phyloP scores from a whole-genome alignment of 441 rosid genomes.

The Aquilaria agallochum region DNA sequence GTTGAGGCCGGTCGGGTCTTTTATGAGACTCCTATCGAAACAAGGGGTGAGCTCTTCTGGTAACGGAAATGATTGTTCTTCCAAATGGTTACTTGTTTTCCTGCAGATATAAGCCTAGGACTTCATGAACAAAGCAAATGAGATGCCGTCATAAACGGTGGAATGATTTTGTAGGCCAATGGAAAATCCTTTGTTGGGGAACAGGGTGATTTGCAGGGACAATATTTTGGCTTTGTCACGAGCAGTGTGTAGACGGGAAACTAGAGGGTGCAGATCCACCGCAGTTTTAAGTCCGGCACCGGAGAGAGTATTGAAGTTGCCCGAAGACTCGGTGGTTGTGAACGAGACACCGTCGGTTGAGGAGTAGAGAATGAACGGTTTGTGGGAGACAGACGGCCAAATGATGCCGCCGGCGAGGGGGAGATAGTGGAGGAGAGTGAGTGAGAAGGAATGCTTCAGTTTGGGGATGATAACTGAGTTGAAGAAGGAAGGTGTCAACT shows the following conservation, averaged over 20 bases:
- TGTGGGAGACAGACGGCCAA: background rate
- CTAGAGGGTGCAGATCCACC: slow-evolving; percentile 1
- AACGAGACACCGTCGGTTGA: slow-evolving; percentile 11
- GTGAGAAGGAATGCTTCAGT: slow-evolving; percentile 16
- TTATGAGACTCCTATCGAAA: slow-evolving; percentile 6
- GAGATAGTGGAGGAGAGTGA: slow-evolving; percentile 19
- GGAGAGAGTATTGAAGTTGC: slow-evolving; percentile 8
- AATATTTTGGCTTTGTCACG: background rate
- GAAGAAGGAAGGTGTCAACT: slow-evolving; percentile 2
- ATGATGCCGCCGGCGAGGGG: slow-evolving; percentile 14
- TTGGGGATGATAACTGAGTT: slow-evolving; percentile 10
- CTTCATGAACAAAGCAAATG: slow-evolving; percentile 7
- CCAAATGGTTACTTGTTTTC: background rate
- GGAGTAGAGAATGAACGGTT: slow-evolving; percentile 12
- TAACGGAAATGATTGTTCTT: background rate
- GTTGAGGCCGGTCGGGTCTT: background rate
- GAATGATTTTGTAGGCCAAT: slow-evolving; percentile 7
- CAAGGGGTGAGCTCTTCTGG: slow-evolving; percentile 4
- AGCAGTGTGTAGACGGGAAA: background rate
- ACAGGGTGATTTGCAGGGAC: slow-evolving; percentile 14
- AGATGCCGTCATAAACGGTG: slow-evolving; percentile 9
- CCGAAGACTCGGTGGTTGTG: background rate
- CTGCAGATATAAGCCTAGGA: slow-evolving; percentile 14
- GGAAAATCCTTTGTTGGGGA: slow-evolving; percentile 14
- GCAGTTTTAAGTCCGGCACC: background rate